Conservation (phyloP, 148 eudicot genomes). For the Spergularia marina region DNA sequence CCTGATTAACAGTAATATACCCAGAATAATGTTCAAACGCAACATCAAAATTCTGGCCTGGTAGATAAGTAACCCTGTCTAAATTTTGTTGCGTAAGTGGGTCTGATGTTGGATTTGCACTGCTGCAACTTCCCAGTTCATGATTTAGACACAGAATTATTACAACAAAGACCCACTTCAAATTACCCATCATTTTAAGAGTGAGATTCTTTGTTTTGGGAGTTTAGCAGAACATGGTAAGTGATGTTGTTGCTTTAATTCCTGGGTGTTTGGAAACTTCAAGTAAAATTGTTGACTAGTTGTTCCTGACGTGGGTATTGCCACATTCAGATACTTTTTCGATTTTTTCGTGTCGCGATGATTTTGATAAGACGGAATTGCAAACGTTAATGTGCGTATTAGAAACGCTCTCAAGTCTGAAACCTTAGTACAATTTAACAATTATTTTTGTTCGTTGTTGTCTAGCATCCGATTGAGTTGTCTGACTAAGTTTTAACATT, state of each 20-base stretch:
- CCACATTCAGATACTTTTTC: too few species aligned
- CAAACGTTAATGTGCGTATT: too few species aligned
- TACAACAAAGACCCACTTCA: conserved; percentile 28
- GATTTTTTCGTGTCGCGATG: too few species aligned
- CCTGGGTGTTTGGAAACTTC: neutral
- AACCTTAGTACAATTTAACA: too few species aligned
- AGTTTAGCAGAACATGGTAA: neutral
- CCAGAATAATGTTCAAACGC: conserved; percentile 74
- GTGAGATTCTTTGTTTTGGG: neutral
- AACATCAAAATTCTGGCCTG: conserved; percentile 71
- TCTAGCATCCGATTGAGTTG: too few species aligned
- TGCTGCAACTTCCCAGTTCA: conserved; percentile 23
- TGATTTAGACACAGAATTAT: conserved; percentile 22
- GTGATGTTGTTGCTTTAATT: neutral
- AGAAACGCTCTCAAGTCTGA: too few species aligned
- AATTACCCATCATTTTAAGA: conserved; percentile 30
- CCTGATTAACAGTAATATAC: conserved; percentile 63
- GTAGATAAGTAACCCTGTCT: conserved; percentile 50
- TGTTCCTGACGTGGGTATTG: neutral
- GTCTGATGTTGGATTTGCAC: conserved; percentile 29
- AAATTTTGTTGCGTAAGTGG: conserved; percentile 41
- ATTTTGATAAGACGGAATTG: too few species aligned
- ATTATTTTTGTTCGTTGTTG: too few species aligned
- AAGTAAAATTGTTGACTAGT: neutral
- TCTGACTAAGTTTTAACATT: too few species aligned